Evolutionary conservation across 1,139 yeast genomes (phyloP).

Genomic region (Hansenula lynferdii): DNA sequence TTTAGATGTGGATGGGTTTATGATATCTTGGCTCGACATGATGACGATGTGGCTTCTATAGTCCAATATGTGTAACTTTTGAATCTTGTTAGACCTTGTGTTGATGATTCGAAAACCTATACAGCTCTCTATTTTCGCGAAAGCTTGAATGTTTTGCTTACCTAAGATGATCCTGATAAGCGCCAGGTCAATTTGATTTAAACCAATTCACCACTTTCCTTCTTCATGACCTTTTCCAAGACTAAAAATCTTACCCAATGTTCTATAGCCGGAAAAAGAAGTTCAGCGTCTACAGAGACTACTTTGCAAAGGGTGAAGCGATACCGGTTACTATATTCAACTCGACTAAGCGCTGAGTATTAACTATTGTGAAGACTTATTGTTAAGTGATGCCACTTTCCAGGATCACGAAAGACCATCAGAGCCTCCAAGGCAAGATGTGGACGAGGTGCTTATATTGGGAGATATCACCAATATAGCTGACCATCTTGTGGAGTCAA

Average conservation of each 20-base stretch:
- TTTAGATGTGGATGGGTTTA: slow-evolving; percentile 21
- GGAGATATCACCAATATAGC: slow-evolving; percentile 1
- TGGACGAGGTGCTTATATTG: not conserved
- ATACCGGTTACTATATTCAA: not conserved
- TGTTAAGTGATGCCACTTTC: slow-evolving; percentile 13
- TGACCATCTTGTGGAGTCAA: not conserved
- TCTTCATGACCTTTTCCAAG: no score
- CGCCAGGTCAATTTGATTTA: no score
- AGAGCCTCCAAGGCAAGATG: not conserved
- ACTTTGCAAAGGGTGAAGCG: slow-evolving; percentile 4
- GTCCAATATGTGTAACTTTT: no score
- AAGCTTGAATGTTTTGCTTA: no score
- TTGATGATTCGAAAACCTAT: no score
- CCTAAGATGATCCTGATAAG: no score
- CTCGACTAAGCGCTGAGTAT: not conserved
- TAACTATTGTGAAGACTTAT: slow-evolving; percentile 1
- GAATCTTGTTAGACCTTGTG: no score
- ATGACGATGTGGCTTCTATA: not conserved
- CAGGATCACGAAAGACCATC: not conserved
- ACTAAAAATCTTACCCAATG: no score
- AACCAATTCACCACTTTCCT: no score
- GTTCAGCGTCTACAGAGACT: slow-evolving; percentile 10
- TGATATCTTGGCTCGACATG: slow-evolving; percentile 13
- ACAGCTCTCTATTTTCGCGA: no score
- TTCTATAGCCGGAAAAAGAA: slow-evolving; percentile 14